These are phyloP conservation scores for Paratrypanosoma confusum DNA, from an alignment of 208 protist genomes.

Conservation along the genomic window DNA sequence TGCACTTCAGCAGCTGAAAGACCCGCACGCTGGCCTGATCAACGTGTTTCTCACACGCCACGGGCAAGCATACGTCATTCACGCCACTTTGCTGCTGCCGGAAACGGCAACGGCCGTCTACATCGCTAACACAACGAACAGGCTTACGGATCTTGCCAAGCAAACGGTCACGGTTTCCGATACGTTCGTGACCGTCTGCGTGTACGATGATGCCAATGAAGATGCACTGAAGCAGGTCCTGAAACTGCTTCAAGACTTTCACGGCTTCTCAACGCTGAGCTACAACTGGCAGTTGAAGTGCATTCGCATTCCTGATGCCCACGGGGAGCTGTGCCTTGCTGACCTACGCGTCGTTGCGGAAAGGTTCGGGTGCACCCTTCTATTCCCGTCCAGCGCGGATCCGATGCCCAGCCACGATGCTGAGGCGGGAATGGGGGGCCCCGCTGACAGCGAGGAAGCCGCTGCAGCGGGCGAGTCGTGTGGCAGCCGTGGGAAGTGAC, in stretches of 20 bases:
- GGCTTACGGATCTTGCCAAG: slow-evolving; percentile 43
- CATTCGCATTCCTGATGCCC: slow-evolving; percentile 11
- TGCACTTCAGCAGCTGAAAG: slow-evolving; percentile 24
- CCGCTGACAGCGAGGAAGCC: too few species aligned
- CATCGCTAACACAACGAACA: slow-evolving; percentile 20
- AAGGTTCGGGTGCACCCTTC: too few species aligned
- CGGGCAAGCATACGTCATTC: slow-evolving; percentile 64
- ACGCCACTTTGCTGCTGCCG: slow-evolving; percentile 57
- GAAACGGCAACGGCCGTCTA: slow-evolving; percentile 19
- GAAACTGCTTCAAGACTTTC: slow-evolving; percentile 25
- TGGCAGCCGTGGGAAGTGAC: too few species aligned
- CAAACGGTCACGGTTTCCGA: slow-evolving; percentile 35
- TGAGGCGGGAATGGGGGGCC: too few species aligned
- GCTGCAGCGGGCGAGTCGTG: too few species aligned
- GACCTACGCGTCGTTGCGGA: slow-evolving; percentile 49
- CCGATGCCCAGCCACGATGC: too few species aligned
- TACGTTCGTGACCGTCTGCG: slow-evolving; percentile 29
- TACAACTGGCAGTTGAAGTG: slow-evolving; percentile 54
- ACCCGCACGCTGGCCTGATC: slow-evolving; percentile 32
- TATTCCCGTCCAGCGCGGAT: too few species aligned
- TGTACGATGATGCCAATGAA: slow-evolving; percentile 3
- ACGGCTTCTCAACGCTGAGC: slow-evolving; percentile 31
- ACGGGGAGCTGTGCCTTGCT: slow-evolving; percentile 30
- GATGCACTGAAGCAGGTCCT: slow-evolving; percentile 13
- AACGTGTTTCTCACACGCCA: slow-evolving; percentile 81